A percentile compares a stretch with the other conserved stretches of the same genome.
Evolutionary conservation across 106 monocot genomes (phyloP).

Genomic region (Dendrobium officinale): DNA sequence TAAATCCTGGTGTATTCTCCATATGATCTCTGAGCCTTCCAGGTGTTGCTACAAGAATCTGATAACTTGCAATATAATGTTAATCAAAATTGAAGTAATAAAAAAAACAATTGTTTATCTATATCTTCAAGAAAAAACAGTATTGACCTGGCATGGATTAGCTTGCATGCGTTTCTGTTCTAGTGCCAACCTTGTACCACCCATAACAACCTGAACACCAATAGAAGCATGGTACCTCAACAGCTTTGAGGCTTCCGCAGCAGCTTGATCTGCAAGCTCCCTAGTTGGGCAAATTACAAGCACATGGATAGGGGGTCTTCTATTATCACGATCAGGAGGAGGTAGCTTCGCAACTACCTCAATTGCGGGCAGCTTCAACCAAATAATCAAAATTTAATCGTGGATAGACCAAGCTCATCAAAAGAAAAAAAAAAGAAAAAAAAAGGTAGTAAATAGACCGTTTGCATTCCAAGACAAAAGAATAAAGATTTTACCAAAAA

Average conservation of each 20-base stretch:
- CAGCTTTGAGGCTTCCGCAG: slow-evolving; percentile 59
- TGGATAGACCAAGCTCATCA: background rate
- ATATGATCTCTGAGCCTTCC: slow-evolving; percentile 96
- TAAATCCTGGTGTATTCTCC: slow-evolving; percentile 91
- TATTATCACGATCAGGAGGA: slow-evolving; percentile 69
- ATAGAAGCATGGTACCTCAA: slow-evolving; percentile 76
- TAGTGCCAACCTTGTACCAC: slow-evolving; percentile 76
- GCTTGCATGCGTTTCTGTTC: slow-evolving; percentile 92
- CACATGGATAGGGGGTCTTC: slow-evolving; percentile 70
- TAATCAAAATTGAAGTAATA: background rate
- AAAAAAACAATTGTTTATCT: background rate
- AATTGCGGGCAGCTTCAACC: slow-evolving; percentile 80
- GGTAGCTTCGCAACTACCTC: slow-evolving; percentile 69
- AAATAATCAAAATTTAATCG: background rate
- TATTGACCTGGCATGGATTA: slow-evolving; percentile 79
- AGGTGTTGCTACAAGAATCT: slow-evolving; percentile 97
- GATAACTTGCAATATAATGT: background rate
- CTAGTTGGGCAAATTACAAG: slow-evolving; percentile 92
- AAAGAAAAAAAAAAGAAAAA: too few species aligned
- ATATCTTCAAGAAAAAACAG: background rate
- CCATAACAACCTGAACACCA: slow-evolving; percentile 87
- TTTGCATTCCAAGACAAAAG: background rate
- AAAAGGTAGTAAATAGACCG: background rate
- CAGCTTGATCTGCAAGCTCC: slow-evolving; percentile 96
- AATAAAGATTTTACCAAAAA: slow-evolving; percentile 64